These are phyloP conservation scores for Entophlyctis helioformis DNA, from an alignment of 192 early-diverging fungal genomes.

Conservation along the genomic window DNA sequence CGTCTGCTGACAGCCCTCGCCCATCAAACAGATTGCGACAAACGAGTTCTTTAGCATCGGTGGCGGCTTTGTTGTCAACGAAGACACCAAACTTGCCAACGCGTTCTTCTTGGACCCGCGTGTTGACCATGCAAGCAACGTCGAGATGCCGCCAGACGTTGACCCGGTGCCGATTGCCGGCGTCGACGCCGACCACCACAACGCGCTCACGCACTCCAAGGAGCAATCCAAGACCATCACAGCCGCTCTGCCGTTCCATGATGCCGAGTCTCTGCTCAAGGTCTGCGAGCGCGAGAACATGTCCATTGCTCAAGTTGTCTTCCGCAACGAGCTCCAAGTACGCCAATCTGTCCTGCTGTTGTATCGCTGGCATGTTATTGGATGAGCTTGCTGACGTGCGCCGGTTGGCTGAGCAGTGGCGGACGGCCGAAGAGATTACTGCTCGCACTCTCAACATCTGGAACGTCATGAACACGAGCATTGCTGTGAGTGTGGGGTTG, in stretches of 20 bases:
- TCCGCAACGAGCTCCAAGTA: slow-evolving; percentile 77
- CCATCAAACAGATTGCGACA: slow-evolving; percentile 44
- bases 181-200: background rate
- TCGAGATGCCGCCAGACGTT: slow-evolving; percentile 20
- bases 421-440: slow-evolving; percentile 68
- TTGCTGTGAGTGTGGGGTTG: too few relatives aligned
- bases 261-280: slow-evolving; percentile 63
- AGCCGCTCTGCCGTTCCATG: slow-evolving; percentile 74
- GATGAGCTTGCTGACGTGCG: background rate
- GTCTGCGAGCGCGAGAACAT: slow-evolving; percentile 72
- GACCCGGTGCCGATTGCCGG: background rate
- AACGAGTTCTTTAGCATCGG: slow-evolving; percentile 96
- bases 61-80: slow-evolving; percentile 93
- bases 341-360: too few relatives aligned
- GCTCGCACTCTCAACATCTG: slow-evolving; percentile 66
- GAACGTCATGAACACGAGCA: slow-evolving; percentile 82
- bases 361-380: too few relatives aligned
- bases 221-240: slow-evolving; percentile 33
- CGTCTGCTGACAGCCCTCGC: background rate
- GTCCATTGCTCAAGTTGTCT: slow-evolving; percentile 93
- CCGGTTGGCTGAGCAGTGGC: slow-evolving; percentile 42
- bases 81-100: slow-evolving; percentile 65
- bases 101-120: slow-evolving; percentile 39
- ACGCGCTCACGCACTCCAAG: slow-evolving; percentile 1
- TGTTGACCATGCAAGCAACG: slow-evolving; percentile 29